Conservation (phyloP, 2,329 filamentous ascomycete genomes). For the Geosmithia morbida region DNA sequence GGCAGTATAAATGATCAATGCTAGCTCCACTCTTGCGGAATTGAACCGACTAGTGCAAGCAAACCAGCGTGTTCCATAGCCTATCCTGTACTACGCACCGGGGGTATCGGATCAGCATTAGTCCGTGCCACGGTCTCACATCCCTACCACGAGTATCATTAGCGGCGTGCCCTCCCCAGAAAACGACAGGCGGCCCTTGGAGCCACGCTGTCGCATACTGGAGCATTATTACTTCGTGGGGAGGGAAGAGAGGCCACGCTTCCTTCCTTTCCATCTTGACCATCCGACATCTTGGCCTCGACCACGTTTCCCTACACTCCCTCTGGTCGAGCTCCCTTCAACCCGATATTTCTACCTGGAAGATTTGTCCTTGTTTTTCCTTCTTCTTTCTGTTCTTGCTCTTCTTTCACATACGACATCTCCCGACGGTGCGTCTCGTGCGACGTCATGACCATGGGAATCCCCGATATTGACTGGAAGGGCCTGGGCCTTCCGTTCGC, state of each 20-base stretch:
- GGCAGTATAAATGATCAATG: no score
- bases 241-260: background rate
- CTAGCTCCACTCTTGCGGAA: no score
- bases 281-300: no score
- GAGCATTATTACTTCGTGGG: background rate
- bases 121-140: background rate
- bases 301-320: no score
- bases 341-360: no score
- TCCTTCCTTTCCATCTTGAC: background rate
- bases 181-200: background rate
- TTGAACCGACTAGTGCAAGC: no score
- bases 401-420: background rate
- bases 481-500: constrained; percentile 76
- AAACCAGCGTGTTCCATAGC: no score
- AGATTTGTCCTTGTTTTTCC: background rate
- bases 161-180: background rate
- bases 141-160: background rate
- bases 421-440: background rate
- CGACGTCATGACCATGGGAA: background rate
- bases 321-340: no score
- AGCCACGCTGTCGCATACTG: background rate
- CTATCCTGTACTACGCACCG: no score
- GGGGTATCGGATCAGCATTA: background rate
- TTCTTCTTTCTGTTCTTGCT: background rate
- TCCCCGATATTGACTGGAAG: constrained; percentile 53